phyloP scores from a whole-genome alignment of 495 filamentous ascomycete genomes.

The Amorphotheca resinae region DNA sequence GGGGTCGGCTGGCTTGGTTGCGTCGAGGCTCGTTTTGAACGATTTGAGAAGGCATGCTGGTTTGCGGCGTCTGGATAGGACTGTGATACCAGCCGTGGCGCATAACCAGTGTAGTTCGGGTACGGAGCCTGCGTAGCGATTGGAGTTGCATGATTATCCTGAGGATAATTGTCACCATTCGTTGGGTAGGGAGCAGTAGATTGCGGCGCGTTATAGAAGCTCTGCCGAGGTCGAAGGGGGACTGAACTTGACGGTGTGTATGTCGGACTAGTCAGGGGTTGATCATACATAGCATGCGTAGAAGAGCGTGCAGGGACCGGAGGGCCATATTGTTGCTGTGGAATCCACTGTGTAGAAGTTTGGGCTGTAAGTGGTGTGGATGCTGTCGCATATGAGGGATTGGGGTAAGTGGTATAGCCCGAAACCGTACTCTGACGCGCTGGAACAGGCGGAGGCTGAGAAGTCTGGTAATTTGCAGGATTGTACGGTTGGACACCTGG shows the following conservation, averaged over 20 bases:
- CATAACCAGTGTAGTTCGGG: constrained; percentile 12
- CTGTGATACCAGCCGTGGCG: background rate
- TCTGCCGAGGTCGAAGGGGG: constrained; percentile 10
- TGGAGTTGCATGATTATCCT: constrained; percentile 10
- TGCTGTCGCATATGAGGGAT: constrained; percentile 20
- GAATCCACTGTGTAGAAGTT: constrained; percentile 24
- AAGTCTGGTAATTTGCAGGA: constrained; percentile 50
- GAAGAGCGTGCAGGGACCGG: constrained; percentile 32
- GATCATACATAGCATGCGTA: constrained; percentile 35
- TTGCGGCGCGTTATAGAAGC: constrained; percentile 11
- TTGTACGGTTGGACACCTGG: constrained; percentile 47
- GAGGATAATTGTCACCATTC: constrained; percentile 9
- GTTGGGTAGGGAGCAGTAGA: constrained; percentile 11
- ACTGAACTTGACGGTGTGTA: constrained; percentile 12
- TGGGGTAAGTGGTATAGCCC: constrained; percentile 16
- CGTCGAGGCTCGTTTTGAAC: constrained; percentile 1
- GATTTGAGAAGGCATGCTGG: constrained; percentile 11
- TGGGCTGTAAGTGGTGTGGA: constrained; percentile 25
- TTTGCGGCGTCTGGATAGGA: constrained; percentile 5
- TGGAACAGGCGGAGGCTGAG: constrained; percentile 14
- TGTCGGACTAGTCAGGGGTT: constrained; percentile 9
- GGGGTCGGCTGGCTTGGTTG: constrained; percentile 7
- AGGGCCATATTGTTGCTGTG: constrained; percentile 25
- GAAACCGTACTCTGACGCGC: constrained; percentile 21
- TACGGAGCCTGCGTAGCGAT: constrained; percentile 7